Conservation (phyloP, 495 filamentous ascomycete species). For the Talaromyces trachyspermus region DNA sequence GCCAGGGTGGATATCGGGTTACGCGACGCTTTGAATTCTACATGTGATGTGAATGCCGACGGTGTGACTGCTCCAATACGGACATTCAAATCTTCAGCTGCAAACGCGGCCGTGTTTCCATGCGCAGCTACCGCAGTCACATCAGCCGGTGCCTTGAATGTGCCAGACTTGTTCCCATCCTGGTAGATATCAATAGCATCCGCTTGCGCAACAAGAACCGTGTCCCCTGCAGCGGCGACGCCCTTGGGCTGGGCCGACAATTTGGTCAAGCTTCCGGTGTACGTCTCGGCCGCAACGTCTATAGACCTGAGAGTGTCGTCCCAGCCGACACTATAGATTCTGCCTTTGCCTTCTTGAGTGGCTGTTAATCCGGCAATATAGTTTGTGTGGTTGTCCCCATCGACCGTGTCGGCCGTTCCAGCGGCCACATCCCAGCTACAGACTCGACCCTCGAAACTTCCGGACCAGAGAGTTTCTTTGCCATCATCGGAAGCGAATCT, state of each 20-base stretch:
- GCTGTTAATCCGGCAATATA: conserved; percentile 72
- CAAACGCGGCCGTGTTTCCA: conserved; percentile 62
- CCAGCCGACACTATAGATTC: conserved; percentile 84
- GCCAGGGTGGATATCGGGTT: conserved; percentile 49
- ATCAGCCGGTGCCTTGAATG: conserved; percentile 57
- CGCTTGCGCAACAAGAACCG: conserved; percentile 57
- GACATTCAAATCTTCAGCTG: conserved; percentile 61
- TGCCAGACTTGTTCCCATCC: conserved; percentile 46
- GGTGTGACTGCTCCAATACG: conserved; percentile 60
- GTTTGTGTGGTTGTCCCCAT: conserved; percentile 73
- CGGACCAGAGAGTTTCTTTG: conserved; percentile 65
- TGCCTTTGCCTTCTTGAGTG: conserved; percentile 41
- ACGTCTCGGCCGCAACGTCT: conserved; percentile 52
- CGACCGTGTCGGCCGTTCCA: conserved; percentile 59
- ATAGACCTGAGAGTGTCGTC: conserved; percentile 86
- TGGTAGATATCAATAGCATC: conserved; percentile 58
- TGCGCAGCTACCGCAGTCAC: conserved; percentile 65
- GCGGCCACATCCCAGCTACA: conserved; percentile 69
- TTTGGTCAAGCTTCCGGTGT: conserved; percentile 45
- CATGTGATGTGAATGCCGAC: conserved; percentile 37
- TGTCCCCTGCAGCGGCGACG: conserved; percentile 36
- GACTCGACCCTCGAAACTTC: conserved; percentile 83
- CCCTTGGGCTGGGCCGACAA: conserved; percentile 57
- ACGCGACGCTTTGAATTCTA: conserved; percentile 32
- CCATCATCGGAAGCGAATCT: conserved; percentile 35